Conservation (phyloP, 306 rosid species). For the Gastrolobium bilobum region DNA sequence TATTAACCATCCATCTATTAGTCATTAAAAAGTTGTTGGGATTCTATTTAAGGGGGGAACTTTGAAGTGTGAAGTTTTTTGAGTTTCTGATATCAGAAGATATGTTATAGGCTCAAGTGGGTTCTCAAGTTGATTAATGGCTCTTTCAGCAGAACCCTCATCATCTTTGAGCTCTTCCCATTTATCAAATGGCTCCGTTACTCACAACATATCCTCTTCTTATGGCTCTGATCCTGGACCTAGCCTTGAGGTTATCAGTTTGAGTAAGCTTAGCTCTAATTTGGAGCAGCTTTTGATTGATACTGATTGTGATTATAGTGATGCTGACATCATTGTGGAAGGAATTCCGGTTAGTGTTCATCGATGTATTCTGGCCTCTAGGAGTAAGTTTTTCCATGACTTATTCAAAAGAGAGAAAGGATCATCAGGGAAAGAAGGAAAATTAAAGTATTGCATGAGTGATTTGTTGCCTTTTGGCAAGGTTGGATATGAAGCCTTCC, state of each 20-base stretch:
- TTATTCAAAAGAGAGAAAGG: constrained; percentile 68
- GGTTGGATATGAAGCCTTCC: constrained; percentile 86
- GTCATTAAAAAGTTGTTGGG: constrained; percentile 23
- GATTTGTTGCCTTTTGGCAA: constrained; percentile 77
- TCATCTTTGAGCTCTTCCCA: constrained; percentile 90
- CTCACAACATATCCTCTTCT: constrained; percentile 61
- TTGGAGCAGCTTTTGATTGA: constrained; percentile 86
- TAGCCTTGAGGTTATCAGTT: constrained; percentile 78
- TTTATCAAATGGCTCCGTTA: constrained; percentile 75
- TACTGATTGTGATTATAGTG: constrained; percentile 73
- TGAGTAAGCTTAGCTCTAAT: constrained; percentile 77
- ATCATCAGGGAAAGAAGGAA: constrained; percentile 60
- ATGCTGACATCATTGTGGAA: constrained; percentile 76
- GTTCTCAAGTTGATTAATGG: constrained; percentile 60
- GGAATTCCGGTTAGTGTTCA: constrained; percentile 72
- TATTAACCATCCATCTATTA: neutral
- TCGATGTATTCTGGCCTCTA: constrained; percentile 82
- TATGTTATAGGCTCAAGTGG: constrained; percentile 12
- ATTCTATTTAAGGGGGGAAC: constrained; percentile 25
- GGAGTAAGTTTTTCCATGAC: constrained; percentile 80
- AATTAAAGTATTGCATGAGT: constrained; percentile 71
- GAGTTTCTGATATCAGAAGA: constrained; percentile 24
- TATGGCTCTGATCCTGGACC: constrained; percentile 58
- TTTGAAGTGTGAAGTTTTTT: constrained; percentile 30
- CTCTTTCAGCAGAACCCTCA: constrained; percentile 78